These are phyloP conservation scores for Trapa bicornis DNA, from an alignment of 345 rosid species.

Conservation along the genomic window DNA sequence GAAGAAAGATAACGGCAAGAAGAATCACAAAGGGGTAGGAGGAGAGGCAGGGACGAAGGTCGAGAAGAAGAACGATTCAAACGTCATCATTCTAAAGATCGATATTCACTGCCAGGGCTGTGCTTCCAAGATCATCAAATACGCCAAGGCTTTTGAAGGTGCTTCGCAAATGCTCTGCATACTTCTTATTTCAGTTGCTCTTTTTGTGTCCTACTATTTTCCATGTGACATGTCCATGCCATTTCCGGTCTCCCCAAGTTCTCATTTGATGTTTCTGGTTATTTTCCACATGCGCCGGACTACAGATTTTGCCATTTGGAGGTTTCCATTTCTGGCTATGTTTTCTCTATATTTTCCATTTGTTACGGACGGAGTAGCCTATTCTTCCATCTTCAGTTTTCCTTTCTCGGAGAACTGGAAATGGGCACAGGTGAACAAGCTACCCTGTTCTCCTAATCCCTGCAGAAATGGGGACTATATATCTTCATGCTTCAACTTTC, in stretches of 20 bases:
- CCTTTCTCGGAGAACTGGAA: neutral
- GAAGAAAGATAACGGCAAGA: neutral
- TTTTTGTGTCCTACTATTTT: too few species aligned
- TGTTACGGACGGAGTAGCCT: neutral
- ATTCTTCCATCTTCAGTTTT: neutral
- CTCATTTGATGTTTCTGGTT: too few species aligned
- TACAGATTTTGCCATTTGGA: neutral
- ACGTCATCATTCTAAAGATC: constrained; percentile 19
- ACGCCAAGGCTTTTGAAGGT: constrained; percentile 25
- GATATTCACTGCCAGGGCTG: constrained; percentile 41
- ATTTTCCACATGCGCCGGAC: neutral
- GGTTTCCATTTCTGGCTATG: neutral
- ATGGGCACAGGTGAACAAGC: too few species aligned
- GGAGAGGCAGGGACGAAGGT: neutral
- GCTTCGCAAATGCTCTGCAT: neutral
- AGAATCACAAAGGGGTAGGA: constrained; percentile 4
- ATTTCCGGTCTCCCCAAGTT: neutral
- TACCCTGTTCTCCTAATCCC: too few species aligned
- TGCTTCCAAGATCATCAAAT: constrained; percentile 17
- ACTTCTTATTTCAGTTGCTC: neutral
- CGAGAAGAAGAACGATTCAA: constrained; percentile 7
- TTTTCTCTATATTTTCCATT: neutral
- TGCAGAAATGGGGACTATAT: neutral
- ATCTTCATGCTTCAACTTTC: too few species aligned
- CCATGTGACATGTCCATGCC: too few species aligned